phyloP scores from a whole-genome alignment of 1,284 basidiomycete genomes.

The Tilletia caries region DNA sequence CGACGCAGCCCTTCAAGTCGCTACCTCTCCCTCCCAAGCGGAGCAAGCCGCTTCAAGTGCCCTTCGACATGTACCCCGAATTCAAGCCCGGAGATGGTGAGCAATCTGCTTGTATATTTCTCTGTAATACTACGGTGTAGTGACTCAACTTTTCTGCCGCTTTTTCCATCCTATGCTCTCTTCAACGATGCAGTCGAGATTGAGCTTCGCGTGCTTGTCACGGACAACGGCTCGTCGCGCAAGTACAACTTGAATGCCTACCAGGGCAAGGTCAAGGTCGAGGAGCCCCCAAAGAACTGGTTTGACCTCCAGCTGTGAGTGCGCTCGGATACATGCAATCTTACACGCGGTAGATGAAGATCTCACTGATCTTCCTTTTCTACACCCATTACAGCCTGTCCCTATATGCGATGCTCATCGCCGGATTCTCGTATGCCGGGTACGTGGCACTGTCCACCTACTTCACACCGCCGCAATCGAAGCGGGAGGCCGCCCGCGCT shows the following conservation, averaged over 20 bases:
- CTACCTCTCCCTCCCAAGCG: slow-evolving; percentile 35
- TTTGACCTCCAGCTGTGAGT: slow-evolving; percentile 43
- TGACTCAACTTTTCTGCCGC: not conserved
- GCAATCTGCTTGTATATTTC: not conserved
- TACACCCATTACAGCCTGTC: slow-evolving; percentile 22
- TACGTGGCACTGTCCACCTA: slow-evolving; percentile 29
- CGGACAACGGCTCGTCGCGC: slow-evolving; percentile 5
- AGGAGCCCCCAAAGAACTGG: slow-evolving; percentile 48
- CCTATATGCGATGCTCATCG: slow-evolving; percentile 35
- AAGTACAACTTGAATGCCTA: slow-evolving; percentile 13
- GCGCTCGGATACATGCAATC: too few species aligned
- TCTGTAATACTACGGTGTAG: slow-evolving; percentile 34
- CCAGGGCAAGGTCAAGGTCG: slow-evolving; percentile 40
- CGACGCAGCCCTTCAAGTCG: slow-evolving; percentile 41
- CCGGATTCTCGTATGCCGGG: slow-evolving; percentile 26
- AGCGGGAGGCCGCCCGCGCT: slow-evolving; percentile 10
- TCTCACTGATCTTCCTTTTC: too few species aligned
- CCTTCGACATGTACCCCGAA: slow-evolving; percentile 49
- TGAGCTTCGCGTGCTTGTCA: slow-evolving; percentile 9
- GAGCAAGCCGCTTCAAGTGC: slow-evolving; percentile 43
- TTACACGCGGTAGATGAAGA: too few species aligned
- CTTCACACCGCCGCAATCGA: slow-evolving; percentile 17
- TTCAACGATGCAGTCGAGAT: not conserved
- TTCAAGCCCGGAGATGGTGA: slow-evolving; percentile 47
- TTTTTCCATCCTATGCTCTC: not conserved